A percentile compares a stretch with the other conserved stretches of the same genome.
These are phyloP conservation scores for Aspergillus ochraceus DNA, from an alignment of 2,329 filamentous ascomycete genomes.

Conservation along the genomic window DNA sequence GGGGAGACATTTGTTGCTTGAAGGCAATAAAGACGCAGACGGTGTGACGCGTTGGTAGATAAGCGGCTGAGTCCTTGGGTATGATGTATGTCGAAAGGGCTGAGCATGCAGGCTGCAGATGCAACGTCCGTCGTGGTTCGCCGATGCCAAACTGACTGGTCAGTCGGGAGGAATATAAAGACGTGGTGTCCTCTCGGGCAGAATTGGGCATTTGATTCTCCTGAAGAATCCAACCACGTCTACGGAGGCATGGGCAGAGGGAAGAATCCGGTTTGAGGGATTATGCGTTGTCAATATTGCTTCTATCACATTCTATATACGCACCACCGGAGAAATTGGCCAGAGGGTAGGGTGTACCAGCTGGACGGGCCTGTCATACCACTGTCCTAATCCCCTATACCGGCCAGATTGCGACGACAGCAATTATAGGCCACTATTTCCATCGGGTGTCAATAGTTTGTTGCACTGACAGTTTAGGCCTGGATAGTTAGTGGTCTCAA, in stretches of 20 bases:
- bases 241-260: too few relatives aligned
- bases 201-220: background rate
- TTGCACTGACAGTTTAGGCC: background rate
- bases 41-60: slow-evolving; percentile 25
- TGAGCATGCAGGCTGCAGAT: slow-evolving; percentile 20
- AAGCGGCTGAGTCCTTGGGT: slow-evolving; percentile 13
- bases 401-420: background rate
- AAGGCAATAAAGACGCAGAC: slow-evolving; percentile 13
- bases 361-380: background rate
- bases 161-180: background rate
- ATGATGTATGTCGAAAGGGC: slow-evolving; percentile 8
- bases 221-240: background rate
- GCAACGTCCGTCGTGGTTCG: background rate
- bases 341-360: background rate
- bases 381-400: background rate
- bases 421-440: slow-evolving; percentile 1
- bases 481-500: background rate
- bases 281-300: background rate
- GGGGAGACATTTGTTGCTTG: slow-evolving; percentile 11
- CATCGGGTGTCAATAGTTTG: slow-evolving; percentile 2
- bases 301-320: slow-evolving; percentile 2
- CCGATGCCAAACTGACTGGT: background rate
- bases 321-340: background rate
- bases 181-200: slow-evolving; percentile 3
- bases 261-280: background rate